These are phyloP conservation scores for Liriodendron chinense DNA, from an alignment of 164 flowering plant species.

Conservation along the genomic window DNA sequence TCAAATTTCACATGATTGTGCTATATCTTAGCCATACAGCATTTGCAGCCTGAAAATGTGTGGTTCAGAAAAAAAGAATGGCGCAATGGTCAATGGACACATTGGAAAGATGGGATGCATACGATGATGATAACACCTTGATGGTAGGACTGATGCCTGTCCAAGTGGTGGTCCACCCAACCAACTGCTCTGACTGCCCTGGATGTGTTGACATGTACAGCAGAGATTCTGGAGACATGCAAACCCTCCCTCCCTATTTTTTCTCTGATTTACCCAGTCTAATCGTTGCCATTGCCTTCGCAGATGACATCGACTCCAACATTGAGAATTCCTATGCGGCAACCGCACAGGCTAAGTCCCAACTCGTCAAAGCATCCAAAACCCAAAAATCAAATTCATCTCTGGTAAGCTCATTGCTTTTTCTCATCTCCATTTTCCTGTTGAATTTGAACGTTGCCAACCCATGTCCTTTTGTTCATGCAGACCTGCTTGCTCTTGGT, in stretches of 20 bases:
- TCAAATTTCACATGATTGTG: background rate
- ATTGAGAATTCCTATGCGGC: conserved; percentile 66
- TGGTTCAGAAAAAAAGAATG: too few relatives aligned
- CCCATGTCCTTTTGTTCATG: conserved; percentile 14
- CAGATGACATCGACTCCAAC: conserved; percentile 84
- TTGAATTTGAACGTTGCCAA: background rate
- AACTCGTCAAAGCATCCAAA: conserved; percentile 82
- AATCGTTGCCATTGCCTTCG: background rate
- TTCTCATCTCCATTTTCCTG: background rate
- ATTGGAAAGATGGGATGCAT: too few relatives aligned
- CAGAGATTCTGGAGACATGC: background rate
- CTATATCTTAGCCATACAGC: background rate
- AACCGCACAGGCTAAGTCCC: conserved; percentile 67
- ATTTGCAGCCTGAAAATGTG: background rate
- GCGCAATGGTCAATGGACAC: too few relatives aligned
- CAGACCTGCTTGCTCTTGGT: conserved; percentile 86
- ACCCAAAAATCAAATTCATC: conserved; percentile 91
- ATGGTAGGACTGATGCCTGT: background rate
- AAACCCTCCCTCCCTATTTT: too few relatives aligned
- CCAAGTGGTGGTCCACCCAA: background rate
- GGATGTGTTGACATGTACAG: background rate
- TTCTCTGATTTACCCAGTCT: background rate
- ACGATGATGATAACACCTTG: too few relatives aligned
- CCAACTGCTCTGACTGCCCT: background rate
- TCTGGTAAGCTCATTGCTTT: conserved; percentile 42